Evolutionary conservation across 306 rosid genomes (phyloP), one percentile per base, ranked within the genome.

Genomic region (Spatholobus suberectus): DNA sequence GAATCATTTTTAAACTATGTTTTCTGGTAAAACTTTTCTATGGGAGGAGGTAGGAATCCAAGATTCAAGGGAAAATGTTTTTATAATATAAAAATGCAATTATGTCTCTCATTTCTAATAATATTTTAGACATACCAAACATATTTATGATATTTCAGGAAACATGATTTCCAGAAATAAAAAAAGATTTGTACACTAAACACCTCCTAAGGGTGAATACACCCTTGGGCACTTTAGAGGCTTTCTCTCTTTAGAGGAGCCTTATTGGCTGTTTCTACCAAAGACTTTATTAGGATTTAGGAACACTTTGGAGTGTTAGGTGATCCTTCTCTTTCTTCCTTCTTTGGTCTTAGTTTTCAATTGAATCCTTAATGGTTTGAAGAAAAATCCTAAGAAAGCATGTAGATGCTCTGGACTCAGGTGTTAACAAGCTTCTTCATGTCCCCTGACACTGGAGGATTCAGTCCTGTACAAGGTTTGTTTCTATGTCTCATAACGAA

Each of bases 311-410:
- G 27, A 37, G 21, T 80, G 65, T 63, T 63, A 18, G 70, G 34
- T 54, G 21, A 23, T 66, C 38, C 12, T 81, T 71, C 49, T 5
- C 76, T 73, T 37, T 15, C 67, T 49, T 61, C 61, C 34, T 58
- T 70, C 5, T 57, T 40, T 75, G 43, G 6, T 77, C 47, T 24
- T 71, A 49, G 66, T 71, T 51, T 85, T 77, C 41, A 70, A 52
- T 75, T 69, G 88, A 34, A 80, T 86, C 94, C 97, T 92, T 92
- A 80, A 90, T 78, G 73, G 49, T 29, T 68, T 43, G 61, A 85
- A 93, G 99, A 73, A 93, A 96, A 91, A 12, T 84, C 66, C 69
- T 94, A 47, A 82, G 93, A 81, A 91, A 89, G 87, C 92, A 91
- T 79, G 98, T 91, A 0, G 98, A 94, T 82, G 86, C 87, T 77